These are phyloP conservation scores for Spongispora temasekensis DNA, from an alignment of 1,284 basidiomycete genomes.

Conservation along the genomic window DNA sequence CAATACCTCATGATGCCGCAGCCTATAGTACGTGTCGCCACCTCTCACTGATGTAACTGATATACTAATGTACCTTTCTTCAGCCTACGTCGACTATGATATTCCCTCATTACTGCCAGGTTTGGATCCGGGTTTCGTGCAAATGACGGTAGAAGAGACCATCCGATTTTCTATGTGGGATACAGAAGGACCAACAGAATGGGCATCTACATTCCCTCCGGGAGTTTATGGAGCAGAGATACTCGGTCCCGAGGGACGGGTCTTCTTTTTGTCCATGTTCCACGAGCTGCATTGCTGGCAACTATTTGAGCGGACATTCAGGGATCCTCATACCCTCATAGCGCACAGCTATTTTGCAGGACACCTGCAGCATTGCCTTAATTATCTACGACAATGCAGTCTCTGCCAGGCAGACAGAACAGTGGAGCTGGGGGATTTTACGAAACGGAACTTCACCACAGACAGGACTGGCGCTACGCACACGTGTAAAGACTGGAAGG, in stretches of 20 bases:
- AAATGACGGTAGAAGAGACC: not conserved
- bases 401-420: constrained; percentile 6
- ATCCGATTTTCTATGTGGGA: not conserved
- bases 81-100: not conserved
- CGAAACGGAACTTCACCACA: constrained; percentile 1
- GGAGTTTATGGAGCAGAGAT: not conserved
- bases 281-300: constrained; percentile 1
- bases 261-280: not conserved
- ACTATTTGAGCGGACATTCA: not conserved
- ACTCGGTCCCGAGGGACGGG: not conserved
- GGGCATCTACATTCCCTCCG: not conserved
- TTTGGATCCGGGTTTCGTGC: not conserved
- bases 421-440: constrained; percentile 2
- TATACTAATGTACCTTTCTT: not conserved
- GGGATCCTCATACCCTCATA: not conserved
- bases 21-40: not conserved
- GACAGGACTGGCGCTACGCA: constrained; percentile 1
- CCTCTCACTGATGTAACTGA: not conserved
- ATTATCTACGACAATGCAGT: constrained; percentile 7
- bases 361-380: constrained; percentile 7
- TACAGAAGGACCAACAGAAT: not conserved
- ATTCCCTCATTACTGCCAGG: not conserved
- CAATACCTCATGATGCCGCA: not conserved
- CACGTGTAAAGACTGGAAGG: constrained; percentile 2
- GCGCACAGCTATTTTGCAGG: not conserved